Conservation (phyloP, 2,329 filamentous ascomycete genomes). For the Penicillium crustosum region DNA sequence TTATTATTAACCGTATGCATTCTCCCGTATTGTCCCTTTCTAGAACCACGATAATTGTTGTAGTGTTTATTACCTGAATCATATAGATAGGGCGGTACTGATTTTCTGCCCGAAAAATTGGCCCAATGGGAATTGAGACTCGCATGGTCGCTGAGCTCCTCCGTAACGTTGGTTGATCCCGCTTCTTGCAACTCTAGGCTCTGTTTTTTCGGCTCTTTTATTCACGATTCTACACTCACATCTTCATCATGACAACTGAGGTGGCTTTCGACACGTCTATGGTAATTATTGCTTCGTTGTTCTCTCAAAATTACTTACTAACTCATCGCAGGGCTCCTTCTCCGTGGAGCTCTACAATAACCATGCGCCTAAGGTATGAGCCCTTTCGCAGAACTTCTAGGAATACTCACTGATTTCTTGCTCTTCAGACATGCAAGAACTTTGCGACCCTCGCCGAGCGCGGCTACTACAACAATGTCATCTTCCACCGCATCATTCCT, state of each 20-base stretch:
- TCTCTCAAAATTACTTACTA: slow-evolving; percentile 10
- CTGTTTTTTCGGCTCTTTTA: neutral
- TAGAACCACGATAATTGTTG: neutral
- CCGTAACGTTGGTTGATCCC: neutral
- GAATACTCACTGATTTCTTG: slow-evolving; percentile 17
- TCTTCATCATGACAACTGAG: slow-evolving; percentile 66
- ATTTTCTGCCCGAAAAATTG: slow-evolving; percentile 2
- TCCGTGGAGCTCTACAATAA: slow-evolving; percentile 83
- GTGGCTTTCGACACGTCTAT: slow-evolving; percentile 82
- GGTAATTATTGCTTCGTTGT: slow-evolving; percentile 50
- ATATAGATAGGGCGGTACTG: neutral
- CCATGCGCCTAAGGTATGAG: slow-evolving; percentile 71
- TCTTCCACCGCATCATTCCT: slow-evolving; percentile 93
- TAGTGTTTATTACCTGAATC: neutral
- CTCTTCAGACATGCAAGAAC: slow-evolving; percentile 71
- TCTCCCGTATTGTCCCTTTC: neutral
- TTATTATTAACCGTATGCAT: neutral
- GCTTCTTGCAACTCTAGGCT: slow-evolving; percentile 7
- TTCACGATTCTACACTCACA: neutral
- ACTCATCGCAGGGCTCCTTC: slow-evolving; percentile 67
- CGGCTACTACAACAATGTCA: slow-evolving; percentile 81
- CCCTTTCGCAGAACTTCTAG: neutral
- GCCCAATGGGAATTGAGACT: neutral
- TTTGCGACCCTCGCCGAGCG: slow-evolving; percentile 76
- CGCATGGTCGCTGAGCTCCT: neutral